Evolutionary conservation across 2,329 filamentous ascomycete genomes (phyloP), one percentile per base, ranked within the genome.

Genomic region (Fusarium solani-melongenae): DNA sequence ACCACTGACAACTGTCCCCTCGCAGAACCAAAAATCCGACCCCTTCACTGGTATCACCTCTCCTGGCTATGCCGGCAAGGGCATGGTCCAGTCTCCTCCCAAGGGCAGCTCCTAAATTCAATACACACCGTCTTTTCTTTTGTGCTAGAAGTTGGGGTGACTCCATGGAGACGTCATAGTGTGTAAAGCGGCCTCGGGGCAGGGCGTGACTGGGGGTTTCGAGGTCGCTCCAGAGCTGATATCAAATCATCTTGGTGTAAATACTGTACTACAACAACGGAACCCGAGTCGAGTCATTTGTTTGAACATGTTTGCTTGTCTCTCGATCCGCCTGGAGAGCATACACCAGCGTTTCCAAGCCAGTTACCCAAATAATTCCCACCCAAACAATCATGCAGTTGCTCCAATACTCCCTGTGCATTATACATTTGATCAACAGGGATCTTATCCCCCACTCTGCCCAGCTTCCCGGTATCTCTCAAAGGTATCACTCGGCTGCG

Each of bases 11-110:
- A 38, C 31, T 20, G 15, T 57, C 34, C 11, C 29, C 58, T 34
- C n/a, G 82, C 83, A 97, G 94, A 87, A 88, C 82, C 93, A 97
- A 91, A 93, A 92, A 81, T 88, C 94, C 82, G 95, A 98, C 83
- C 95, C 95, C 71, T 90, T 98, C 83, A 94, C 93, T 73, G 95
- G 95, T 88, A 86, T 96, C 85, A 89, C 92, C 76, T 92, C 93
- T 81, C 90, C 93, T 82, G 92, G 91, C 79, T 97, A 97, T 88
- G 86, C 84, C 74, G 94, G 94, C 84, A 89, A 90, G 82, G 94
- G 94, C 80, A 89, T 91, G 85, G 89, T 97, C 76, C 95, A 97
- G 87, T 91, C 89, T 73, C 86, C 88, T 79, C 87, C 89, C 78
- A 86, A 87, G 82, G 82, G 85, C 77, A 79, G 82, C 79, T 79